These are phyloP conservation scores for Phytophthora pluvialis DNA, from an alignment of 352 stramenopile genomes.

Conservation along the genomic window DNA sequence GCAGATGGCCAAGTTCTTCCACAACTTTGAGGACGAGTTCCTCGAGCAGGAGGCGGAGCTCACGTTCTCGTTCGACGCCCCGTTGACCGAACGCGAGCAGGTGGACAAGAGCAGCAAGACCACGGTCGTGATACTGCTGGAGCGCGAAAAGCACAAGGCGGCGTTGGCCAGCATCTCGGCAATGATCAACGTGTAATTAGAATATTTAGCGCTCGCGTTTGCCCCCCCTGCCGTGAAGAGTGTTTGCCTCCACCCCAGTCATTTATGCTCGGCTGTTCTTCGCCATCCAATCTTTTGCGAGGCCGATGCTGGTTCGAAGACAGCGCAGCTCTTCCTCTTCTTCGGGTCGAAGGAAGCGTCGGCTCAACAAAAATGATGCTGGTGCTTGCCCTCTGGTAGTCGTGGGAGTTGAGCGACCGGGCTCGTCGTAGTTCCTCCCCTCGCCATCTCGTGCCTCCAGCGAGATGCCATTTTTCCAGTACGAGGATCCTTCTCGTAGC, in stretches of 20 bases:
- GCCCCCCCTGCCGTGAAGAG: conserved; percentile 5
- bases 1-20: conserved; percentile 75
- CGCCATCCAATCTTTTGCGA: conserved; percentile 74
- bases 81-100: conserved; percentile 64
- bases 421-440: neutral
- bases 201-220: conserved; percentile 55
- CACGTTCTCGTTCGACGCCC: conserved; percentile 74
- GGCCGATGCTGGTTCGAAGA: conserved; percentile 64
- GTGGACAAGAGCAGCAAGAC: conserved; percentile 68
- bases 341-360: conserved; percentile 63
- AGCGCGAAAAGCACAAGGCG: conserved; percentile 84
- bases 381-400: conserved; percentile 3
- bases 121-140: conserved; percentile 81
- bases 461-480: conserved; percentile 67
- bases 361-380: conserved; percentile 23
- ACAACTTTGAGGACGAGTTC: conserved; percentile 91
- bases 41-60: conserved; percentile 77
- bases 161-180: conserved; percentile 72
- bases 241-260: neutral
- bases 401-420: neutral
- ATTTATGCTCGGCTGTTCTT: conserved; percentile 16
- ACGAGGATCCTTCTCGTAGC: conserved; percentile 48
- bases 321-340: conserved; percentile 59
- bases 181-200: conserved; percentile 87
- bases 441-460: conserved; percentile 26